Evolutionary conservation across 192 early-diverging fungal genomes (phyloP).

Genomic region (Backusella westeae): DNA sequence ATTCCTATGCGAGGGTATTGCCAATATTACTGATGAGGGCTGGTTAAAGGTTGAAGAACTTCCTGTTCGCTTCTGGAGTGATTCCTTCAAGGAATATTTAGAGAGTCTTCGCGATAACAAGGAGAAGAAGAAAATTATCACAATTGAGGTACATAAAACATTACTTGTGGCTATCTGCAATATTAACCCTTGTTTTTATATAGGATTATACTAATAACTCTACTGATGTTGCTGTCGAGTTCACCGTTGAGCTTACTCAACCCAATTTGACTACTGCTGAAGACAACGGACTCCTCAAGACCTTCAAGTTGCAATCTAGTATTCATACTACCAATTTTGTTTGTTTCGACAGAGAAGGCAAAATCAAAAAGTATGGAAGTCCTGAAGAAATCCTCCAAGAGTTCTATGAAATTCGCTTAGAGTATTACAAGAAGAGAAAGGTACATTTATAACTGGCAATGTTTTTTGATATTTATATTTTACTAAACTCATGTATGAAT

Average conservation of each 20-base stretch:
- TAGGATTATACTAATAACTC: slow-evolving; percentile 72
- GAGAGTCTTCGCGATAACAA: slow-evolving; percentile 47
- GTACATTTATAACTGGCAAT: slow-evolving; percentile 35
- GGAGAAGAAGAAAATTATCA: slow-evolving; percentile 68
- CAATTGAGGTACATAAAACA: slow-evolving; percentile 43
- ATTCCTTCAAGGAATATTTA: slow-evolving; percentile 81
- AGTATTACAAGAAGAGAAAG: slow-evolving; percentile 90
- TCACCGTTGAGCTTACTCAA: slow-evolving; percentile 60
- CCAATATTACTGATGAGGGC: slow-evolving; percentile 67
- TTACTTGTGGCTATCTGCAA: background rate
- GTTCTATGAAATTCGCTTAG: slow-evolving; percentile 82
- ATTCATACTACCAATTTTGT: slow-evolving; percentile 90
- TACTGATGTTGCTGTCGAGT: slow-evolving; percentile 63
- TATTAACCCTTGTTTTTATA: background rate
- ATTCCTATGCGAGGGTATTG: slow-evolving; percentile 68
- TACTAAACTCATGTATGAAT: background rate
- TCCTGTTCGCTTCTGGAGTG: slow-evolving; percentile 87
- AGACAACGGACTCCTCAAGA: slow-evolving; percentile 76
- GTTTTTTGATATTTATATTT: background rate
- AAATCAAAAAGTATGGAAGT: slow-evolving; percentile 75
- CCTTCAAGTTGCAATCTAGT: slow-evolving; percentile 71
- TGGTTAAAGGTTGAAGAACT: slow-evolving; percentile 88
- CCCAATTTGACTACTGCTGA: slow-evolving; percentile 73
- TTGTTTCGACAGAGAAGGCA: slow-evolving; percentile 87
- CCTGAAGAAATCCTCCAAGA: slow-evolving; percentile 83